Base-by-base conservation (phyloP, 2,329 filamentous ascomycete genomes). In the Colletotrichum sp. region DNA sequence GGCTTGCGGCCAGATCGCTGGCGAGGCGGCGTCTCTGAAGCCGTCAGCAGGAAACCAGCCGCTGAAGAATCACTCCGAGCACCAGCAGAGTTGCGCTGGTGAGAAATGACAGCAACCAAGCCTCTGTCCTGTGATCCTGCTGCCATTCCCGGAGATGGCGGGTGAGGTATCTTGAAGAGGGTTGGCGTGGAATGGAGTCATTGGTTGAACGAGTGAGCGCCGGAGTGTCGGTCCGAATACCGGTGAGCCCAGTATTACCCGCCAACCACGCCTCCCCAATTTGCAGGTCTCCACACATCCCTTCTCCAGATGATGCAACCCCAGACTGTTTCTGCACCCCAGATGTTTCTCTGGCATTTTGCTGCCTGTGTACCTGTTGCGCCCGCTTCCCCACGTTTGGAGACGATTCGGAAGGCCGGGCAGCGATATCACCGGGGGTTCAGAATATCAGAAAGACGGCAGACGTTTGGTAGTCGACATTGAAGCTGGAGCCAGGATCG, bases 191-290 rank as follows among this genome's bases (percentile, higher is more conserved):
- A 36, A 24, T 43, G 38, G 28, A 26, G 55, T 65, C 72, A 75
- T 71, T 77, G 64, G 73, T 55, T 55, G 64, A 30, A 24, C 30
- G 59, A 52, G 34, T 43, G 64, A 64, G 62, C 34, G 62, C 68
- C 69, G 75, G 75, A 61, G 30, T 63, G 61, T 77, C 75, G 75
- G 75, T 72, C 75, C 75, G 75, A 72, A 52, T 64, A 65, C 63
- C 64, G 73, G 55, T 55, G 30, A 73, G 64, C 18, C 38, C 67
- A 56, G 63, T 72, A 75, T 76, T 76, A 77, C 73, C 75, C 75
- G 75, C 75, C 75, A 77, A 77, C 75, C 75, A 76, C 24, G 52
- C 34, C 64, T 48, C 68, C 21, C 63, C 52, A 68, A 61, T 55
- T 52, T 61, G 72, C 34, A 28, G 74, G 56, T 61, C 26, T 61